A percentile compares a stretch with the other conserved stretches of the same genome.
phyloP scores from a whole-genome alignment of 371 early-diverging fungal genomes.

The Zychaea mexicana region DNA sequence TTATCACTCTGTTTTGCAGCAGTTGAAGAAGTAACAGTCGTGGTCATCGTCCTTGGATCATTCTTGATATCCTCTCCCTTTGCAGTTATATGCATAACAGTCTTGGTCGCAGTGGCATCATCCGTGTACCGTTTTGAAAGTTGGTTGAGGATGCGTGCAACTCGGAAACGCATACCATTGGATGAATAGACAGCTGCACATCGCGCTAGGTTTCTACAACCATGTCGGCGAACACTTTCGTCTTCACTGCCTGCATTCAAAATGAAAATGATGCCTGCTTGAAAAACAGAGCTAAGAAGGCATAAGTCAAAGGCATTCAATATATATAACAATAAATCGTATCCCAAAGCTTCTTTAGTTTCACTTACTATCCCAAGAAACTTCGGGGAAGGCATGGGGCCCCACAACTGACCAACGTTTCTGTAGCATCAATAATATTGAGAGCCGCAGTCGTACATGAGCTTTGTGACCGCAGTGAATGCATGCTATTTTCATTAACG shows the following conservation, averaged over 20 bases:
- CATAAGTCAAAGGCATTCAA: not conserved
- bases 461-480: slow-evolving; percentile 32
- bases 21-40: not conserved
- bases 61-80: not conserved
- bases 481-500: not conserved
- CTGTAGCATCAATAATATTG: slow-evolving; percentile 20
- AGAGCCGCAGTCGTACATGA: slow-evolving; percentile 35
- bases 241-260: slow-evolving; percentile 42
- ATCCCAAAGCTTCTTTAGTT: not conserved
- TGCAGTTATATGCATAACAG: not conserved
- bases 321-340: not conserved
- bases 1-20: not conserved
- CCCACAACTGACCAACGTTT: slow-evolving; percentile 13
- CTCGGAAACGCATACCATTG: slow-evolving; percentile 5
- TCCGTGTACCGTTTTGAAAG: not conserved
- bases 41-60: not conserved
- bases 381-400: slow-evolving; percentile 37
- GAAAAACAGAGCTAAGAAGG: slow-evolving; percentile 31
- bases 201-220: slow-evolving; percentile 19
- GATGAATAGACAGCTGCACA: slow-evolving; percentile 21
- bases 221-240: slow-evolving; percentile 16
- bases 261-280: slow-evolving; percentile 44
- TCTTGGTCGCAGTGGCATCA: not conserved
- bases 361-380: slow-evolving; percentile 36
- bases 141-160: not conserved